Evolutionary conservation across 73 alveolate genomes (phyloP), one percentile per base, ranked within the genome.

Genomic region (Uronychia binucleata): DNA sequence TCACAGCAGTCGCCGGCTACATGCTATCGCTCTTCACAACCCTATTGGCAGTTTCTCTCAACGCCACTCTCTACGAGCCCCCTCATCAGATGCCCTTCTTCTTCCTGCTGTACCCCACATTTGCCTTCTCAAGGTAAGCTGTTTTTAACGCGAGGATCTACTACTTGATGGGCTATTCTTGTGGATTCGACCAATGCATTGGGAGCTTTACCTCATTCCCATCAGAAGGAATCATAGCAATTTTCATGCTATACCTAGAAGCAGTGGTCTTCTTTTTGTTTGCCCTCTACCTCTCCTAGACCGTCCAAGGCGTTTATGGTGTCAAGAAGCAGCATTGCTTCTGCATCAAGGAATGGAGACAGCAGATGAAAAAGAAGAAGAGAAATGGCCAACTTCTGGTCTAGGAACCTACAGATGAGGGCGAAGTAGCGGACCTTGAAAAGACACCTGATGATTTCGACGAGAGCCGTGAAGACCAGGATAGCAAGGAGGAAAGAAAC

Each of bases 1-100:
- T n/a, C n/a, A n/a, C n/a, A n/a, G n/a, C 96, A 75, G 92, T 97
- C n/a, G 89, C 95, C 31, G 99, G 99, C 34, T 97, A 97, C 89
- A 85, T 96, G 88, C 78, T 97, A 46, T 90, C 99, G 27, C 78
- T 94, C 1, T 93, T 97, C 97, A 75, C 88, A 0, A 91, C 96
- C 32, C 75, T 96, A 0, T 78, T 95, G 59, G 97, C 98, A 28
- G 91, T 92, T 26, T 60, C 96, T 27, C 81, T 97, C 76, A 96
- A 95, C 91, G 33, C 88, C 26, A 93, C 97, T 32, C 81, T 95
- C 0, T 96, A 93, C 86, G 94, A 94, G 14, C 93, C 93, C 74
- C 99, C 99, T 0, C 80, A 86, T 28, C 79, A 74, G 33, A 80
- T 94, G 77, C 99, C 99, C 35, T 86, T 90, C 88, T 88, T 82